These are phyloP conservation scores for Suillus plorans DNA, from an alignment of 768 basidiomycete genomes.

Conservation along the genomic window DNA sequence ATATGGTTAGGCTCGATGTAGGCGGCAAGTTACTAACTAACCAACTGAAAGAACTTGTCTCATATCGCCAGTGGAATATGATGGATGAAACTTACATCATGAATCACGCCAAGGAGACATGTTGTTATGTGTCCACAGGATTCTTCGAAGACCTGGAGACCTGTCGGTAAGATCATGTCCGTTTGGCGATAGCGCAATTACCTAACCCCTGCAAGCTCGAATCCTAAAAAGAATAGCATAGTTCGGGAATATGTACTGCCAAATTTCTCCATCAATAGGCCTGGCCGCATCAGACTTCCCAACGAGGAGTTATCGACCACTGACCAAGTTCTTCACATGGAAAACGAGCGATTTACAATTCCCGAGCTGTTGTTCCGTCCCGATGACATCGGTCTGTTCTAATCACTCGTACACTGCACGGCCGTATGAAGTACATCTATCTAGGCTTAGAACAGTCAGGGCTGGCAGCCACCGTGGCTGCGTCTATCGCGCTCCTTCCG, in stretches of 20 bases:
- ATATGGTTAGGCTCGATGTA: slow-evolving; percentile 73
- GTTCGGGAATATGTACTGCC: slow-evolving; percentile 90
- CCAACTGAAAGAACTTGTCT: slow-evolving; percentile 90
- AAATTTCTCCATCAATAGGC: slow-evolving; percentile 71
- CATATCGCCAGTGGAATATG: slow-evolving; percentile 98
- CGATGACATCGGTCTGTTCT: slow-evolving; percentile 75
- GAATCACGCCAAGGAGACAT: slow-evolving; percentile 88
- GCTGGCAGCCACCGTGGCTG: slow-evolving; percentile 70
- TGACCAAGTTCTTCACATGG: slow-evolving; percentile 79
- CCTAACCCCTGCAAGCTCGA: slow-evolving; percentile 39
- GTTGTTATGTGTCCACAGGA: slow-evolving; percentile 79
- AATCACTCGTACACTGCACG: slow-evolving; percentile 11
- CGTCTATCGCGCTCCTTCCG: slow-evolving; percentile 75
- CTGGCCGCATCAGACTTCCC: slow-evolving; percentile 52
- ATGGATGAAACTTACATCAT: slow-evolving; percentile 95
- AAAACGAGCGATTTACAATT: slow-evolving; percentile 87
- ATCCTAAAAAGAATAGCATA: slow-evolving; percentile 62
- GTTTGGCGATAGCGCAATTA: slow-evolving; percentile 16
- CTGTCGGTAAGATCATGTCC: slow-evolving; percentile 61
- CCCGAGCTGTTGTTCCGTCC: slow-evolving; percentile 94
- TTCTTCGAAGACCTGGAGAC: slow-evolving; percentile 74
- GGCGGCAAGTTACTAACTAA: slow-evolving; percentile 96
- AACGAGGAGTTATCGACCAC: slow-evolving; percentile 54
- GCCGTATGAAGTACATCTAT: slow-evolving; percentile 10
- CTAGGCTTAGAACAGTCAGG: slow-evolving; percentile 81